These are phyloP conservation scores for Candida sakaeoensis DNA, from an alignment of 805 yeast species.

Conservation along the genomic window DNA sequence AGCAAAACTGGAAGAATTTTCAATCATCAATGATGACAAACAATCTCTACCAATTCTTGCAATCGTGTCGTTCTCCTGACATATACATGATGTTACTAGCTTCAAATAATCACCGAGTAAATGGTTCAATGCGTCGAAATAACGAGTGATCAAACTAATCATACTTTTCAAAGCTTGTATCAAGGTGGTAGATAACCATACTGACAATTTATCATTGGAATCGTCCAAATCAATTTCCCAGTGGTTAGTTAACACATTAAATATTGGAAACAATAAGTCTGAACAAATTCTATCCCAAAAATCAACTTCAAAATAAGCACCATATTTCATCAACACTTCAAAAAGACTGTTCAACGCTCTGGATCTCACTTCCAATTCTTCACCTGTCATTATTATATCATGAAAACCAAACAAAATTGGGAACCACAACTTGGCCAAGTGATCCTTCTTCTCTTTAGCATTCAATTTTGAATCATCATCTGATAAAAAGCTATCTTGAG, in stretches of 20 bases:
- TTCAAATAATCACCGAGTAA: constrained; percentile 77
- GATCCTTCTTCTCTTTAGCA: constrained; percentile 18
- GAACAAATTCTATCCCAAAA: constrained; percentile 84
- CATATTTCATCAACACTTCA: constrained; percentile 75
- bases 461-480: constrained; percentile 15
- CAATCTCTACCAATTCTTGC: constrained; percentile 93
- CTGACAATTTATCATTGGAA: constrained; percentile 80
- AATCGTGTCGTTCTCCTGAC: constrained; percentile 95
- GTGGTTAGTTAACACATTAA: constrained; percentile 69
- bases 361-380: constrained; percentile 90
- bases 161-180: constrained; percentile 91
- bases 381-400: constrained; percentile 88
- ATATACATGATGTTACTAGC: constrained; percentile 79
- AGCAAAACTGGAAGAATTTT: constrained; percentile 63
- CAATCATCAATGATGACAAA: constrained; percentile 71
- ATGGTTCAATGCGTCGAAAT: constrained; percentile 70
- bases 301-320: constrained; percentile 64
- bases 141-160: constrained; percentile 78
- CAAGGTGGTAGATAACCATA: constrained; percentile 94
- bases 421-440: constrained; percentile 67
- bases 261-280: constrained; percentile 83
- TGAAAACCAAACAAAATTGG: constrained; percentile 84
- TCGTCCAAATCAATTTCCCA: constrained; percentile 57
- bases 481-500: constrained; percentile 35
- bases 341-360: constrained; percentile 80